Base-by-base conservation (phyloP, 2,329 filamentous ascomycete species). In the Chrysosporium keratinophilum region DNA sequence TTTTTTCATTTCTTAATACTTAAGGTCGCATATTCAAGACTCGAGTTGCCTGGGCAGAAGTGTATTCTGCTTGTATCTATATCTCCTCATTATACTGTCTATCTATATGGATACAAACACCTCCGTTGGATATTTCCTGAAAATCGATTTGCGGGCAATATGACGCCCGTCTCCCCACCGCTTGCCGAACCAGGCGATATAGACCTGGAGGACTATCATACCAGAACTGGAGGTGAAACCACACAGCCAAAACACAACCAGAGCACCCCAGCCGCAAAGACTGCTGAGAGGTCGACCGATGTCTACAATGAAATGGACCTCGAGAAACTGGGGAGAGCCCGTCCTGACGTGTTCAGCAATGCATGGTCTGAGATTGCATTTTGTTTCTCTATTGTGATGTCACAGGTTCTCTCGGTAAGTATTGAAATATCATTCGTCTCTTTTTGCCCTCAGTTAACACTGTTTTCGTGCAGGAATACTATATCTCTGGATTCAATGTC, bases 401-500 rank as follows among this genome's bases (percentile, higher is more conserved):
- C 80, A 44, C 82, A 84, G 70, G 77, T 84, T 57, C 74, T 84
- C 61, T 74, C 78, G 43, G 77, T 78, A 67, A 53, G 75, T 67
- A 2, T 54, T 49, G 9, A 31, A 19, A 28, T 23, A 28, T n/a
- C 19, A 10, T 28, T 9, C 43, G 10, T 37, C 43, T 50, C 4
- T 5, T 33, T 37, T 14, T 49, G 12, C 52, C 3, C 12, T 33
- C 10, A 17, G 42, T 50, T 58, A 33, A 52, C 37, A 17, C 48
- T 20, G 5, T 17, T 43, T n/a, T 33, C 28, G 14, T 31, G 7
- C 56, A 80, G 75, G 86, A 90, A 70, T 90, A 84, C 68, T 85
- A 84, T 64, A 78, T 91, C 49, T 85, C 83, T 45, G 88, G 88
- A 33, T 93, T 90, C 62, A 80, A 76, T 55, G 71, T 82, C 56